Conservation (phyloP, 2,329 filamentous ascomycete species). For the Biscogniauxia marginata region DNA sequence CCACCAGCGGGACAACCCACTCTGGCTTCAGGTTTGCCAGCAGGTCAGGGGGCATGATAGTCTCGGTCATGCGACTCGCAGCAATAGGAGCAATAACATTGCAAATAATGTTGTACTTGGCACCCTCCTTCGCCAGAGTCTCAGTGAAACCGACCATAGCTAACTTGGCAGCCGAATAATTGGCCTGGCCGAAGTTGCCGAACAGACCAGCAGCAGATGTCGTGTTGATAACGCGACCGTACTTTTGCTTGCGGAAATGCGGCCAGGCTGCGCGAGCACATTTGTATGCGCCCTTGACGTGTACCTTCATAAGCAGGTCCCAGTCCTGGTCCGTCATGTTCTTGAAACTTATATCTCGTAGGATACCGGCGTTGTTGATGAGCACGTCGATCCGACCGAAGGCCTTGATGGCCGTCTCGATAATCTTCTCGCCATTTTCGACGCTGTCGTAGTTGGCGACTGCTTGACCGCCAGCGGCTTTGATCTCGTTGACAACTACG, state of each 20-base stretch:
- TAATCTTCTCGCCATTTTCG: slow-evolving; percentile 90
- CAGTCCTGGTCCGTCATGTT: slow-evolving; percentile 98
- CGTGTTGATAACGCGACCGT: slow-evolving; percentile 93
- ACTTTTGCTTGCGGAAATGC: slow-evolving; percentile 98
- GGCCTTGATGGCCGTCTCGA: slow-evolving; percentile 78
- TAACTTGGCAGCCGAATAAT: slow-evolving; percentile 97
- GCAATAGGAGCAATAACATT: slow-evolving; percentile 96
- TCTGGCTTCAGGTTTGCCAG: slow-evolving; percentile 84
- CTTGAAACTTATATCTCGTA: slow-evolving; percentile 95
- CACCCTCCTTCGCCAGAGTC: slow-evolving; percentile 94
- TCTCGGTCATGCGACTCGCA: slow-evolving; percentile 92
- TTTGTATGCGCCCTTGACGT: slow-evolving; percentile 94
- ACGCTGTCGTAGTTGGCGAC: slow-evolving; percentile 97
- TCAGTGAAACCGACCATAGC: slow-evolving; percentile 96
- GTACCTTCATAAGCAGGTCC: slow-evolving; percentile 91
- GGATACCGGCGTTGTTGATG: slow-evolving; percentile 96
- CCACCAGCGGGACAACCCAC: slow-evolving; percentile 93
- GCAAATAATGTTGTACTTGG: slow-evolving; percentile 95
- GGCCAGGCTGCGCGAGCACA: slow-evolving; percentile 93
- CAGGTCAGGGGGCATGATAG: slow-evolving; percentile 92
- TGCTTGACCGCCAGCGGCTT: slow-evolving; percentile 85
- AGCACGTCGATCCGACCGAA: slow-evolving; percentile 90
- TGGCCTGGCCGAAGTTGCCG: slow-evolving; percentile 92
- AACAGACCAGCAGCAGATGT: slow-evolving; percentile 94
- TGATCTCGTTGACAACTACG: slow-evolving; percentile 80